Evolutionary conservation across 495 filamentous ascomycete genomes (phyloP).

Genomic region (Letharia columbiana): DNA sequence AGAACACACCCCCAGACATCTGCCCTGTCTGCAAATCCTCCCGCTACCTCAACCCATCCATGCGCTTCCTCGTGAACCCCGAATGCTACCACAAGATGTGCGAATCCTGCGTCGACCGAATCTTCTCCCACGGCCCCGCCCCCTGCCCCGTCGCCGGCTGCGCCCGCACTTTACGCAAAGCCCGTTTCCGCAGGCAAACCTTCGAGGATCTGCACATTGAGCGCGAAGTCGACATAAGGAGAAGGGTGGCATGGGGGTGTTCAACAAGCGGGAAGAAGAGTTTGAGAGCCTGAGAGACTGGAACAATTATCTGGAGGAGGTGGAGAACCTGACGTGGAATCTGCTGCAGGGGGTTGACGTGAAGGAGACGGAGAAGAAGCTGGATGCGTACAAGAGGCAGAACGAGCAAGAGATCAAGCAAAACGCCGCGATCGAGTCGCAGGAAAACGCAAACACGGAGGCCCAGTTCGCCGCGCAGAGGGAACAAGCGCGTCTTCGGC

Average conservation of each 20-base stretch:
- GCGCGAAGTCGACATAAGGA: constrained; percentile 86
- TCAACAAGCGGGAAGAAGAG: constrained; percentile 85
- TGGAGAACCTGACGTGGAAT: constrained; percentile 85
- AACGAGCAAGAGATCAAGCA: constrained; percentile 52
- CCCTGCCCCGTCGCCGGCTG: constrained; percentile 87
- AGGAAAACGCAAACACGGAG: constrained; percentile 46
- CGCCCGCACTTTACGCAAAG: constrained; percentile 72
- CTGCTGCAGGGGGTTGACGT: constrained; percentile 65
- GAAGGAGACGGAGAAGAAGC: constrained; percentile 57
- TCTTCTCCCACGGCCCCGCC: constrained; percentile 84
- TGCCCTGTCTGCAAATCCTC: constrained; percentile 96
- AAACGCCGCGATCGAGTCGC: constrained; percentile 45
- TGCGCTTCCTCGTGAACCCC: constrained; percentile 90
- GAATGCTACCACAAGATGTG: constrained; percentile 99
- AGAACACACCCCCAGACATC: constrained; percentile 49
- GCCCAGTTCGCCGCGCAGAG: constrained; percentile 61
- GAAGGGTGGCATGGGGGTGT: constrained; percentile 70
- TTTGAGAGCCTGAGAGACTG: constrained; percentile 72
- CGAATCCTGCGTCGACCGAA: constrained; percentile 83
- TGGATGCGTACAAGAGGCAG: constrained; percentile 57
- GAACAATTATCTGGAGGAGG: constrained; percentile 91
- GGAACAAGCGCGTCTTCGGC: constrained; percentile 50
- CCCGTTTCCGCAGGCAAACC: constrained; percentile 74
- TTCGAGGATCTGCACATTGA: constrained; percentile 88
- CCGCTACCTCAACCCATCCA: constrained; percentile 86